Conservation (phyloP, 176 grass and related monocot genomes). For the Eremochloa ophiuroides region DNA sequence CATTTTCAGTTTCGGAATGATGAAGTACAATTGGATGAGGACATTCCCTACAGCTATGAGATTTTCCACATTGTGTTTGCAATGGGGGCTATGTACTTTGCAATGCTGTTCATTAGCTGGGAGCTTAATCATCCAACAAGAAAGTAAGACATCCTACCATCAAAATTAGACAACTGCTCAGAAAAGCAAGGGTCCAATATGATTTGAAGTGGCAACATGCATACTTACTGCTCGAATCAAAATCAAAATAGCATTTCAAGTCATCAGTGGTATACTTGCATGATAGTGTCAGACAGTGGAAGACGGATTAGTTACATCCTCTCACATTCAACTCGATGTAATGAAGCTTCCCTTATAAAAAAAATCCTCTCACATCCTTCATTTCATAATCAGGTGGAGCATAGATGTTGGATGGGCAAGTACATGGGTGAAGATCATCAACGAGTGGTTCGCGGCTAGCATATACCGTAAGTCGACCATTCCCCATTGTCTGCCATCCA, state of each 20-base stretch:
- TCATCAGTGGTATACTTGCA: not conserved
- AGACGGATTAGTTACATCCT: not conserved
- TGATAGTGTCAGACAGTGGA: not conserved
- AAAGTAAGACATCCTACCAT: slow-evolving; percentile 49
- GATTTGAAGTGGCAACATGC: not conserved
- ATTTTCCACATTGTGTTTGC: slow-evolving; percentile 86
- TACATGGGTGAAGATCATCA: slow-evolving; percentile 88
- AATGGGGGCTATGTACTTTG: slow-evolving; percentile 92
- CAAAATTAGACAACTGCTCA: not conserved
- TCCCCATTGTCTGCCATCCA: not conserved
- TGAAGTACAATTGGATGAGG: slow-evolving; percentile 49
- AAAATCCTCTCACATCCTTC: not conserved
- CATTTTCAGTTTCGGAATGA: slow-evolving; percentile 38
- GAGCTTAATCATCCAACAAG: slow-evolving; percentile 67
- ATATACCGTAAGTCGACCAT: slow-evolving; percentile 59
- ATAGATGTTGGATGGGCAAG: slow-evolving; percentile 93
- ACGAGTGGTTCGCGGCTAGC: slow-evolving; percentile 76
- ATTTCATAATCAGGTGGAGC: slow-evolving; percentile 70
- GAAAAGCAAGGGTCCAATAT: not conserved
- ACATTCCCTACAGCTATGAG: slow-evolving; percentile 67
- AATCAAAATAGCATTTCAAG: not conserved
- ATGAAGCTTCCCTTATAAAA: too few relatives aligned
- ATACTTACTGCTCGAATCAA: not conserved
- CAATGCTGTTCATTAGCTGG: slow-evolving; percentile 97
- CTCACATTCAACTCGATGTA: not conserved